Conservation (phyloP, 164 flowering plant species). For the Berberis thunbergii region DNA sequence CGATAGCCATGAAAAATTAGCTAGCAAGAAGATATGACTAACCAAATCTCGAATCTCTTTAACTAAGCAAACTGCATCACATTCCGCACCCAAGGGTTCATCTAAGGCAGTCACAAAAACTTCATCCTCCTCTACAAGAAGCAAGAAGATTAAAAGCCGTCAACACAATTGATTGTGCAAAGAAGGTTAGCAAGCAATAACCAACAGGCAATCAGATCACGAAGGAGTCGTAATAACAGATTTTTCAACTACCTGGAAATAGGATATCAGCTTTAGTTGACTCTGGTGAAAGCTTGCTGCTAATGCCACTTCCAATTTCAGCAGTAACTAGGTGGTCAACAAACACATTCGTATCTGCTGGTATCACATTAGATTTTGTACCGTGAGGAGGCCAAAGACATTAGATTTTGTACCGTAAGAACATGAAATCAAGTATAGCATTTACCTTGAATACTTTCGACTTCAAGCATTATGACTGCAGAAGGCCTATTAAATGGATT, state of each 20-base stretch:
- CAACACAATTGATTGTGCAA: background rate
- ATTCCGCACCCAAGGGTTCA: conserved; percentile 24
- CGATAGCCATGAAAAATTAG: background rate
- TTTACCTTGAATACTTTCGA: conserved; percentile 54
- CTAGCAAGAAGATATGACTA: conserved; percentile 17
- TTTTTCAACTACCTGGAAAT: conserved; percentile 47
- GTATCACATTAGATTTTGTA: background rate
- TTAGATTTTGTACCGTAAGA: background rate
- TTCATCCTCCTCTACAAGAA: conserved; percentile 51
- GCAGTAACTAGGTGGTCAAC: conserved; percentile 12
- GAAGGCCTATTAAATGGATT: conserved; percentile 88
- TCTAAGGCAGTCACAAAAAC: conserved; percentile 47
- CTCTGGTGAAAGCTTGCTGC: conserved; percentile 24
- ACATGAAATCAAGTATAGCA: background rate
- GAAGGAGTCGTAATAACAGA: background rate
- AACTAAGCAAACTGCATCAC: conserved; percentile 29
- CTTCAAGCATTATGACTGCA: conserved; percentile 65
- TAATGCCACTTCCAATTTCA: conserved; percentile 27
- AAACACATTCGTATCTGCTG: conserved; percentile 30
- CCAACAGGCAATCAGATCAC: background rate
- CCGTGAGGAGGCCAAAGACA: background rate
- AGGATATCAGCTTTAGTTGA: conserved; percentile 45
- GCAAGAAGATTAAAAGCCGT: background rate
- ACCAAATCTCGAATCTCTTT: conserved; percentile 57
- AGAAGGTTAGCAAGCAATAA: background rate